Base-by-base conservation (phyloP, 768 basidiomycete species). In the Tricholoma furcatifolium region DNA sequence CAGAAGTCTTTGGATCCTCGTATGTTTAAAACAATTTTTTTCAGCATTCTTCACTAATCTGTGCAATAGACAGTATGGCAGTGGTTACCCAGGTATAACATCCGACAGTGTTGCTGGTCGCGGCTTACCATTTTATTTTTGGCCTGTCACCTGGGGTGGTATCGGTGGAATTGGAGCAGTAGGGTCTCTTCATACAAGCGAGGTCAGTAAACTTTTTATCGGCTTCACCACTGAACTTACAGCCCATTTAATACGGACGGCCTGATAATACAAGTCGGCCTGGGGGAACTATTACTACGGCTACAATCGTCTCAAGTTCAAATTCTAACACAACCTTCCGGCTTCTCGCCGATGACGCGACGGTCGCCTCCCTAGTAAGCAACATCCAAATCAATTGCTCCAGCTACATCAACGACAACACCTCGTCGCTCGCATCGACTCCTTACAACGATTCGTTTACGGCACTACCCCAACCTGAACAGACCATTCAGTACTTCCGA, bases 401-500 rank as follows among this genome's bases (percentile, higher is more conserved):
- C 1, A 61, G 63, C 12, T 57, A 59, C 14, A 52, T 70, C 45
- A 58, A 65, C 45, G 56, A 65, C 35, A 57, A 52, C 7, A 53
- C 65, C 2, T 55, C 50, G 21, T 52, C 65, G 6, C 59, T 67
- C 27, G 21, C 62, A 1, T 51, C 69, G 7, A 59, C 59, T 1
- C 43, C 67, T 4, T 76, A 72, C 50, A 63, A 69, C 14, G 68
- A 72, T 40, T 62, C 70, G 0, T 58, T 54, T 6, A 46, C 64
- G 6, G 59, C 59, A 2, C 56, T 68, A 27, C 74, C 76, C n/a
- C 64, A 65, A 39, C 75, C 84, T 0, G 79, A 83, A 58, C 78
- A 85, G 60, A 77, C 75, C 0, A 59, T 87, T n/a, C 80, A 87
- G 53, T 88, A 88, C 64, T 88, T 83, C 60, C 82, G 86, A 27